Base-by-base conservation (phyloP, 768 basidiomycete species). In the Candolleomyces efflorescens region DNA sequence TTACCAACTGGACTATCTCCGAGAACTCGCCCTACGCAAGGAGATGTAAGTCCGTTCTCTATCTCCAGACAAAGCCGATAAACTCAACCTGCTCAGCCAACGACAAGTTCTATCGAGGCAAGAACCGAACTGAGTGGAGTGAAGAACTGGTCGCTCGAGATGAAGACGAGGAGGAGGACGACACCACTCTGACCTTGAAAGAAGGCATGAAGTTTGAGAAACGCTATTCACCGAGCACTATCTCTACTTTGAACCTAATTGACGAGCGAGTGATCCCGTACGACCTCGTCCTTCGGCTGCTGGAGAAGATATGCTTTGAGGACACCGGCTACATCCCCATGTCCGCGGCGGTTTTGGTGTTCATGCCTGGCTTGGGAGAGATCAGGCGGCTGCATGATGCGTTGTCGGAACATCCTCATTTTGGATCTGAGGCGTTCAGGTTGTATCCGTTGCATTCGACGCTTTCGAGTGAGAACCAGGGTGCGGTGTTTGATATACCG, bases 301-400 rank as follows among this genome's bases (percentile, higher is more conserved):
- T 99, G 45, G 94, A 98, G 66, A 78, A 77, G 47, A 78, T 97
- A 7, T 97, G 94, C 68, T 88, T 91, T 63, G 81, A 85, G 48
- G 82, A 89, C 60, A 61, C 64, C 2, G 61, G 69, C 2, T 80
- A 85, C 54, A 54, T 61, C 15, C 55, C 69, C 0, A 94, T 84
- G 72, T 95, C 94, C 2, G 73, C 83, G 2, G 96, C 96, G 2
- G 80, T 92, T 46, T 77, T 99, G 39, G 76, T 99, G 59, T 99
- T 99, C 72, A 85, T 98, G 82, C 95, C 96, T 22, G 96, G 96
- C 43, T 75, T 99, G 60, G 92, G 86, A 32, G 95, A 97, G 73
- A 99, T 99, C 56, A 85, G 95, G 37, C 84, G 89, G 23, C 69
- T 99, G 60, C 87, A 86, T 64, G 95, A 98, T 64, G 74, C 89